Percentiles rank a stretch among this genome's conserved stretches.
Evolutionary conservation across 202 grass and related monocot species (phyloP).

Genomic region (Alloteropsis angusta): DNA sequence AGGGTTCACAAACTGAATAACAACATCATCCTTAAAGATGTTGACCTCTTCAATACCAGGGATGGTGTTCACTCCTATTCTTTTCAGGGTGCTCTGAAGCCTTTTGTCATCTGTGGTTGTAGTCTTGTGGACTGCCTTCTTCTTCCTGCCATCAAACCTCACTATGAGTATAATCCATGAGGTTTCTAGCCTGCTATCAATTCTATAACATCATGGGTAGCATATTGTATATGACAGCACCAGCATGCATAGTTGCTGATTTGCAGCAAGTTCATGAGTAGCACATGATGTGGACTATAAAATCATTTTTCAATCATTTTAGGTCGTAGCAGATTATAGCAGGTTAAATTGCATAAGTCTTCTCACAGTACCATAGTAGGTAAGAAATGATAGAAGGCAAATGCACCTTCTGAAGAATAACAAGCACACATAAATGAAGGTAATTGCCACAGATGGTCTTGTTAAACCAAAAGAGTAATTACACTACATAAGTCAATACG

Average conservation of each 20-base stretch:
- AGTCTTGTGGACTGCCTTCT: conserved; percentile 98
- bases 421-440: not conserved
- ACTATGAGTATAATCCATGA: not conserved
- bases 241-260: not conserved
- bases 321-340: not conserved
- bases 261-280: not conserved
- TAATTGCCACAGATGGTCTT: not conserved
- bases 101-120: conserved; percentile 95
- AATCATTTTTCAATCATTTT: not conserved
- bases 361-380: not conserved
- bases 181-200: not conserved
- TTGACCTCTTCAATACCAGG: conserved; percentile 97
- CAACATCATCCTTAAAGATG: conserved; percentile 96
- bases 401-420: not conserved
- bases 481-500: not conserved
- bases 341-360: not conserved
- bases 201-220: not conserved
- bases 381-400: not conserved
- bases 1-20: conserved; percentile 91
- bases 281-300: not conserved
- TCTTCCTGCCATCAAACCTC: conserved; percentile 53
- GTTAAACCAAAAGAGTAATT: not conserved
- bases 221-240: not conserved
- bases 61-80: conserved; percentile 82
- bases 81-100: conserved; percentile 93